A percentile compares a stretch with the other conserved stretches of the same genome.
These are phyloP conservation scores for Colletotrichum sp. DNA, from an alignment of 2,329 filamentous ascomycete genomes.

Conservation along the genomic window DNA sequence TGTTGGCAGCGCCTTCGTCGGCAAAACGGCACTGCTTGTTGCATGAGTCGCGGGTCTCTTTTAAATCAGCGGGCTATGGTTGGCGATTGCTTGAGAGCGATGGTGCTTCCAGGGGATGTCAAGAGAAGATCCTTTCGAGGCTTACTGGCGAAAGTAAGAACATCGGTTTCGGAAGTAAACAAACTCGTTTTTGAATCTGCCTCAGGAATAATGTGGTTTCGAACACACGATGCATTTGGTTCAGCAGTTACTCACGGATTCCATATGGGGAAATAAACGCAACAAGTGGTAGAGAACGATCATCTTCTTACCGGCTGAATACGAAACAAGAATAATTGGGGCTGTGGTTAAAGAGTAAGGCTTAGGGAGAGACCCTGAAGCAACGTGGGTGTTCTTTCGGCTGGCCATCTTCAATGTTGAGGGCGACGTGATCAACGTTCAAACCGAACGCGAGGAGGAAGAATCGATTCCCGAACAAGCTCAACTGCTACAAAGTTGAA, in stretches of 20 bases:
- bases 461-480: background rate
- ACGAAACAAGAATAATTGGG: background rate
- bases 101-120: background rate
- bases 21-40: background rate
- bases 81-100: background rate
- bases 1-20: background rate
- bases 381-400: background rate
- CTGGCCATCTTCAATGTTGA: background rate
- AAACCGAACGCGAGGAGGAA: background rate
- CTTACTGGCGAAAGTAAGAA: background rate
- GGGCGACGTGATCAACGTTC: background rate
- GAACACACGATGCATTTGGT: background rate
- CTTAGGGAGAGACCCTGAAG: background rate
- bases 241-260: fast-evolving
- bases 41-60: background rate
- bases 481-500: background rate
- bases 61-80: background rate
- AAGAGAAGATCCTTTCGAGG: background rate
- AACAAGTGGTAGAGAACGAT: fast-evolving
- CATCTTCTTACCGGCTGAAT: fast-evolving
- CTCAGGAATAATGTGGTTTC: background rate
- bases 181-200: too few species aligned
- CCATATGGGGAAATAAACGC: background rate
- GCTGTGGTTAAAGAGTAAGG: background rate
- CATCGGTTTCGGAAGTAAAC: background rate